These are phyloP conservation scores for Lanmaoa pseudosensibilis DNA, from an alignment of 768 basidiomycete genomes.

Conservation along the genomic window DNA sequence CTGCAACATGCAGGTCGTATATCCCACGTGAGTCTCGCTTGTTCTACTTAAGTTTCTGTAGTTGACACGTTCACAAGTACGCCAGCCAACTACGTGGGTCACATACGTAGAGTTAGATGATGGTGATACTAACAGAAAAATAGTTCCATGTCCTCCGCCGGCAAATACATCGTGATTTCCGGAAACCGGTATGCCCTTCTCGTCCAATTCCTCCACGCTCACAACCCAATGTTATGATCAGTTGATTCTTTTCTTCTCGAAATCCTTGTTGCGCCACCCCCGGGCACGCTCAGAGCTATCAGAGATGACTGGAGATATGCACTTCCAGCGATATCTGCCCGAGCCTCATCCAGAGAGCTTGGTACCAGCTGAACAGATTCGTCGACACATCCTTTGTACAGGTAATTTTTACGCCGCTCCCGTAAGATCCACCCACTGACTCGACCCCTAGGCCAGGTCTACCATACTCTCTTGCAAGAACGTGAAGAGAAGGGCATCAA, in stretches of 20 bases:
- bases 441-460: conserved; percentile 75
- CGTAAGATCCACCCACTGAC: neutral
- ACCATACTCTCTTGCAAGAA: conserved; percentile 84
- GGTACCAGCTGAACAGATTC: conserved; percentile 80
- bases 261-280: conserved; percentile 94
- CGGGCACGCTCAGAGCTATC: conserved; percentile 79
- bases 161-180: conserved; percentile 96
- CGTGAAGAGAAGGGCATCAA: conserved; percentile 89
- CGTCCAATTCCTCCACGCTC: neutral
- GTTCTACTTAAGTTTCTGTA: neutral
- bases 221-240: conserved; percentile 28
- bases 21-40: conserved; percentile 72
- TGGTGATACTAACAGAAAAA: conserved; percentile 14
- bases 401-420: conserved; percentile 38
- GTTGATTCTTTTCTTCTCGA: conserved; percentile 97
- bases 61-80: conserved; percentile 51
- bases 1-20: conserved; percentile 99
- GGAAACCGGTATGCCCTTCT: conserved; percentile 77
- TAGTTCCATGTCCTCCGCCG: conserved; percentile 96
- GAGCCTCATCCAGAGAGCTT: conserved; percentile 73
- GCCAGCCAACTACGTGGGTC: conserved; percentile 83
- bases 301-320: conserved; percentile 86
- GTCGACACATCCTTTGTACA: conserved; percentile 88
- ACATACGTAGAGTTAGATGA: neutral
- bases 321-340: conserved; percentile 93